phyloP scores from a whole-genome alignment of 169 alveolate species.

The Cryptosporidium felis region DNA sequence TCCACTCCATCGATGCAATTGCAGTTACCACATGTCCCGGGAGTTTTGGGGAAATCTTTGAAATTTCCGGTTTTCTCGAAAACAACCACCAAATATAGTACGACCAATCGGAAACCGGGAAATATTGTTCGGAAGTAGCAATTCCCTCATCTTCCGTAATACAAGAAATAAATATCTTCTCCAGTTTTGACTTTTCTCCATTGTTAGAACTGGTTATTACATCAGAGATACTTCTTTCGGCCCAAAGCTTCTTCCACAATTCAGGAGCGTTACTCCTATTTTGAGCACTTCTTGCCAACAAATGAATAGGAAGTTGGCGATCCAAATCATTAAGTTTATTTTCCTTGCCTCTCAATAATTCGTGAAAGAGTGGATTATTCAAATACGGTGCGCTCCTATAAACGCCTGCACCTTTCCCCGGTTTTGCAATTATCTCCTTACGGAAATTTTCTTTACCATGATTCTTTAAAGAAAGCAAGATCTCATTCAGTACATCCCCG shows the following conservation, averaged over 20 bases:
- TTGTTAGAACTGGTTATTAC: constrained; percentile 1
- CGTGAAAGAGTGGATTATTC: constrained; percentile 53
- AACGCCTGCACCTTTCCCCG: not conserved
- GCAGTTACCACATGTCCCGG: constrained; percentile 52
- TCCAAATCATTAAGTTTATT: constrained; percentile 46
- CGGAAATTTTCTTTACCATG: not conserved
- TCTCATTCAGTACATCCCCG: constrained; percentile 5
- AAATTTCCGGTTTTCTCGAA: constrained; percentile 52
- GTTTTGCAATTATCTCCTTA: not conserved
- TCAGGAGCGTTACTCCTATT: constrained; percentile 30
- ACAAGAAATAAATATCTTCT: constrained; percentile 28
- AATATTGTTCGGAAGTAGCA: constrained; percentile 36
- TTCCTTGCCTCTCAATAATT: constrained; percentile 41
- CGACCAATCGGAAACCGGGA: constrained; percentile 56
- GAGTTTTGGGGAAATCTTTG: constrained; percentile 44
- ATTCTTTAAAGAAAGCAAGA: not conserved
- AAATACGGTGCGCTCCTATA: constrained; percentile 28
- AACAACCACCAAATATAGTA: constrained; percentile 68
- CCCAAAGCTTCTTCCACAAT: constrained; percentile 50
- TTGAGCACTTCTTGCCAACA: constrained; percentile 32
- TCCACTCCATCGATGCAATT: constrained; percentile 68
- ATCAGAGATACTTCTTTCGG: constrained; percentile 21
- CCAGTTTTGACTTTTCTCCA: not conserved
- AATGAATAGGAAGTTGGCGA: constrained; percentile 15
- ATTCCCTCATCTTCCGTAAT: not conserved